Percentiles rank a stretch among this genome's conserved stretches.
phyloP scores from a whole-genome alignment of 352 stramenopile species.

The Globisporangium cylindrosporum region DNA sequence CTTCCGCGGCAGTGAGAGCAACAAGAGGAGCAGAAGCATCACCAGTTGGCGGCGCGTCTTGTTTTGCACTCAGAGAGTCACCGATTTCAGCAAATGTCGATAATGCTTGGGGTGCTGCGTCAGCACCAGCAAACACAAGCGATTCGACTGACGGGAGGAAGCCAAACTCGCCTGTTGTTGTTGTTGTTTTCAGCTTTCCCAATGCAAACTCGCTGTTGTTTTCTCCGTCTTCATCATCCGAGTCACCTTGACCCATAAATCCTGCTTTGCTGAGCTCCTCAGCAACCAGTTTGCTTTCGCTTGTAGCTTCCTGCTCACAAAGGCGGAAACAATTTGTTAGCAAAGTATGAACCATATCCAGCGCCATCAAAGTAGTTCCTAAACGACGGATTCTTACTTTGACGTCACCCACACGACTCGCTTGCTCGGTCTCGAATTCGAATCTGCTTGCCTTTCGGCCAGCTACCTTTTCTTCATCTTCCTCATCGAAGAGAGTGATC shows the following conservation, averaged over 20 bases:
- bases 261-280: not conserved
- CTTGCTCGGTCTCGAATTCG: not conserved
- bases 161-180: not conserved
- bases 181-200: not conserved
- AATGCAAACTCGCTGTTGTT: not conserved
- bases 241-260: constrained; percentile 5
- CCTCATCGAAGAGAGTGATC: constrained; percentile 12
- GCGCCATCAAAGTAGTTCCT: not conserved
- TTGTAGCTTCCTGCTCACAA: not conserved
- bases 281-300: not conserved
- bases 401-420: not conserved
- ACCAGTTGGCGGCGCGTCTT: not conserved
- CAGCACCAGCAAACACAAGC: not conserved
- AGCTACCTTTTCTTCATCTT: not conserved
- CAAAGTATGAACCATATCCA: not conserved
- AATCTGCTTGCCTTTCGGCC: not conserved
- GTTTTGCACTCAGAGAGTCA: not conserved
- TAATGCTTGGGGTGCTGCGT: not conserved
- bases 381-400: not conserved
- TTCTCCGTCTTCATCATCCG: constrained; percentile 8
- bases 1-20: constrained; percentile 7
- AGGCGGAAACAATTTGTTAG: not conserved
- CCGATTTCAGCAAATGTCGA: not conserved
- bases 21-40: not conserved
- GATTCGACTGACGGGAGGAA: constrained; percentile 3